phyloP scores from a whole-genome alignment of 78 protist species.

The Planoprotostelium fungivorum region DNA sequence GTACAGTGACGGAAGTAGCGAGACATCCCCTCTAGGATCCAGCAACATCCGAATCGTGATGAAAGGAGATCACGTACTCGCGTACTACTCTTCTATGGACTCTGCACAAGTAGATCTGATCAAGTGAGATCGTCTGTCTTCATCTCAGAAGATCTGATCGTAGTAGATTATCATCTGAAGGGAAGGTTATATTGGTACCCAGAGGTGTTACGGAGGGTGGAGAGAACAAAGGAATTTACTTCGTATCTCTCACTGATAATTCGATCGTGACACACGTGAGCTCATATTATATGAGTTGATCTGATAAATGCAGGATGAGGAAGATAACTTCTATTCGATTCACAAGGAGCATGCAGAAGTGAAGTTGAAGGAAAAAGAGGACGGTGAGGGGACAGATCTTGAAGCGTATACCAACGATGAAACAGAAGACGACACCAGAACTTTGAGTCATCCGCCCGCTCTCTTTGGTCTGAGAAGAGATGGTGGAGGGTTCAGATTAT shows the following conservation, averaged over 20 bases:
- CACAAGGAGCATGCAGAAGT: too few relatives aligned
- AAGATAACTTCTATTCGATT: background rate
- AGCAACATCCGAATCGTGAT: background rate
- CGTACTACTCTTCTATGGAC: background rate
- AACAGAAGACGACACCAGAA: background rate
- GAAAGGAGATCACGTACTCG: background rate
- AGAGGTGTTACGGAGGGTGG: background rate
- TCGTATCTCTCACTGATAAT: background rate
- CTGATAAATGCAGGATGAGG: background rate
- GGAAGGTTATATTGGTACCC: background rate
- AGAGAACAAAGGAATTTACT: background rate
- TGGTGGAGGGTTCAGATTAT: background rate
- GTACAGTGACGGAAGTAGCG: background rate
- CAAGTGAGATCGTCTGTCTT: background rate
- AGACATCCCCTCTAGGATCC: background rate
- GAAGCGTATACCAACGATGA: too few relatives aligned
- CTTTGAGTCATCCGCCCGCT: background rate
- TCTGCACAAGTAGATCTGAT: background rate
- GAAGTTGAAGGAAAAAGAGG: background rate
- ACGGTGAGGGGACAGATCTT: too few relatives aligned
- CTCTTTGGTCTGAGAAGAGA: background rate
- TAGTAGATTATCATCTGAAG: background rate
- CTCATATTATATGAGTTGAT: background rate
- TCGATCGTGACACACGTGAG: background rate
- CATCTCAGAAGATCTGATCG: background rate